phyloP scores from a whole-genome alignment of 805 yeast genomes.

The Barnettozyma salicaria region DNA sequence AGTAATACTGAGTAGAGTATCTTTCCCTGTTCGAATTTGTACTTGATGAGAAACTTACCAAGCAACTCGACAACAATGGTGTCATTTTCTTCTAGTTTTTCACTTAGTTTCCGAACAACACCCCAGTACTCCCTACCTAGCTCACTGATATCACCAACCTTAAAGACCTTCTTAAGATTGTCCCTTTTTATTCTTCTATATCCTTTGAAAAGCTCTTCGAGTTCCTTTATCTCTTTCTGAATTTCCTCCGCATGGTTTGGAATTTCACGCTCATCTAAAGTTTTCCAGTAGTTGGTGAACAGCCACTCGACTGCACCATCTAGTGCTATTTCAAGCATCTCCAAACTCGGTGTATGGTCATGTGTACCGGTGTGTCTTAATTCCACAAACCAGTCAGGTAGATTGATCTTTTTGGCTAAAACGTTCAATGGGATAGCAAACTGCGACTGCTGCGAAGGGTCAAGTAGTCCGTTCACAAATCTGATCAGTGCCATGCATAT shows the following conservation, averaged over 20 bases:
- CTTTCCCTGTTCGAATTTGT: conserved; percentile 23
- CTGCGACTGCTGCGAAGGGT: conserved; percentile 74
- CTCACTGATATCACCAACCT: conserved; percentile 39
- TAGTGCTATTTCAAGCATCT: conserved; percentile 56
- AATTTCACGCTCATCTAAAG: conserved; percentile 12
- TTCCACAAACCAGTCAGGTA: conserved; percentile 85
- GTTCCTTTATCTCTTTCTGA: conserved; percentile 28
- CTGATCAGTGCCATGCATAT: conserved; percentile 63
- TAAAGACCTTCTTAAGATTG: conserved; percentile 34
- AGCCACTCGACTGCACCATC: conserved; percentile 71
- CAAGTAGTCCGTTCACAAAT: conserved; percentile 87
- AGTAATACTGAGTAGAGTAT: conserved; percentile 29
- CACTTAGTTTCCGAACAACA: conserved; percentile 26
- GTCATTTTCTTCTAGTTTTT: conserved; percentile 14
- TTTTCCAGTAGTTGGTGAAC: conserved; percentile 64
- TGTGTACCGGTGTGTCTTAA: conserved; percentile 88
- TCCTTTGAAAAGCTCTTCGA: conserved; percentile 36
- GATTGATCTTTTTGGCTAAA: conserved; percentile 58
- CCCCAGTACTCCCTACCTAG: conserved; percentile 40
- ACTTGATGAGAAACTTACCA: conserved; percentile 14
- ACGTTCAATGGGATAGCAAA: conserved; percentile 74
- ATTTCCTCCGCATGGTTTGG: conserved; percentile 16
- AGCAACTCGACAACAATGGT: not conserved
- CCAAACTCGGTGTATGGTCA: conserved; percentile 69
- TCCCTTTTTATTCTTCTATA: conserved; percentile 47